phyloP scores from a whole-genome alignment of 2,329 filamentous ascomycete species.

The Colletotrichum orchidophilum region DNA sequence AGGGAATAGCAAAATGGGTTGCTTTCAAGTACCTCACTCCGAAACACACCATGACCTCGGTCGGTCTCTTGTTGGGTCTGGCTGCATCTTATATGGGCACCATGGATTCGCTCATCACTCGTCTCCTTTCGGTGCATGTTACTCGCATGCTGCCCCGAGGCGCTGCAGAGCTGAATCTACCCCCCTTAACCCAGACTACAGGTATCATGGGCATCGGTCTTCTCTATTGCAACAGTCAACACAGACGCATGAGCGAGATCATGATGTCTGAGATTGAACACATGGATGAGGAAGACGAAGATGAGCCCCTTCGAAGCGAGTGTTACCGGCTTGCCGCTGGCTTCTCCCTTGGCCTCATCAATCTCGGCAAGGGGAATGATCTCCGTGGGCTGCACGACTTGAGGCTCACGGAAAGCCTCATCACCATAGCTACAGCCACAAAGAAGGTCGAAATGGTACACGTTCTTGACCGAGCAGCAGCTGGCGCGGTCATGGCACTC shows the following conservation, averaged over 20 bases:
- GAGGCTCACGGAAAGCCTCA: constrained; percentile 87
- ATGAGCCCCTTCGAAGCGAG: constrained; percentile 88
- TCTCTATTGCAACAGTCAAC: constrained; percentile 93
- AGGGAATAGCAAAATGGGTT: constrained; percentile 94
- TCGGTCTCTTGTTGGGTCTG: constrained; percentile 90
- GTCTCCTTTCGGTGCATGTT: constrained; percentile 93
- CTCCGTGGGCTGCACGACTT: constrained; percentile 92
- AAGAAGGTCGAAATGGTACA: constrained; percentile 94
- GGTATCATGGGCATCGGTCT: constrained; percentile 97
- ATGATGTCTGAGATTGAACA: constrained; percentile 98
- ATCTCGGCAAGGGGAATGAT: constrained; percentile 89
- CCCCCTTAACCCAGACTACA: constrained; percentile 91
- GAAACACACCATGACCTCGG: constrained; percentile 99
- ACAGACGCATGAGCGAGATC: constrained; percentile 97
- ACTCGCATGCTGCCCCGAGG: constrained; percentile 93
- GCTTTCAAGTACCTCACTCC: constrained; percentile 99
- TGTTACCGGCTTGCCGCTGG: constrained; percentile 96
- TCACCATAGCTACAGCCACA: constrained; percentile 85
- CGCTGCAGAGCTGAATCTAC: constrained; percentile 92
- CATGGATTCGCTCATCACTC: constrained; percentile 95
- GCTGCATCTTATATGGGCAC: constrained; percentile 95
- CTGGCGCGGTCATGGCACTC: constrained; percentile 91
- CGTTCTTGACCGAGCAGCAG: constrained; percentile 89
- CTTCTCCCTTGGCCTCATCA: constrained; percentile 93
- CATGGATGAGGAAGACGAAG: constrained; percentile 80